Conservation (phyloP, 257 asterid genomes). For the Fraxinus cuspidata region DNA sequence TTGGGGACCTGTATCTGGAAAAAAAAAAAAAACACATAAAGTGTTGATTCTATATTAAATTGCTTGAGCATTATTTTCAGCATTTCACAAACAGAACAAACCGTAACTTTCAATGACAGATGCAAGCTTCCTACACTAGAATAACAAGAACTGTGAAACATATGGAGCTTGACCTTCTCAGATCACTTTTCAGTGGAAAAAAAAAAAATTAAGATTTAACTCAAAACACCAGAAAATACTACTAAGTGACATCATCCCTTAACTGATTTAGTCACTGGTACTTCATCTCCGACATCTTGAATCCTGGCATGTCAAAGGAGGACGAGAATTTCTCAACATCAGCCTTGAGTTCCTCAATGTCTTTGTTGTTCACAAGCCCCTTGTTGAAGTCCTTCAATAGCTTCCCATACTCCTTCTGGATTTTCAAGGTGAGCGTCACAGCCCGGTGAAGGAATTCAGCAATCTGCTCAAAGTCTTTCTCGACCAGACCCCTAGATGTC, state of each 20-base stretch:
- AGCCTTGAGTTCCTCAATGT: slow-evolving; percentile 86
- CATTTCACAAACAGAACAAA: neutral
- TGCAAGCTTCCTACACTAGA: neutral
- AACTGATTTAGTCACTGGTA: slow-evolving; percentile 56
- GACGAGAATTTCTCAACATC: slow-evolving; percentile 86
- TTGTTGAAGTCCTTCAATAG: slow-evolving; percentile 94
- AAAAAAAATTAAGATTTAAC: neutral
- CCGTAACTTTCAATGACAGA: neutral
- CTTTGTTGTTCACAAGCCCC: slow-evolving; percentile 82
- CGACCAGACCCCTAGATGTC: slow-evolving; percentile 95
- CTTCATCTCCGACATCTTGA: slow-evolving; percentile 89
- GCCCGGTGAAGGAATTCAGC: slow-evolving; percentile 94
- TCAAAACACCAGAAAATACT: slow-evolving; percentile 1
- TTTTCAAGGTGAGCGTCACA: slow-evolving; percentile 70
- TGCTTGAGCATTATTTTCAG: slow-evolving; percentile 7
- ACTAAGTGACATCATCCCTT: slow-evolving; percentile 7
- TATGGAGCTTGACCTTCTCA: neutral
- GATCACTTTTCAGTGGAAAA: neutral
- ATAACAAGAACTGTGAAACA: neutral
- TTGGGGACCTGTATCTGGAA: too few relatives aligned
- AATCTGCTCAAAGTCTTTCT: slow-evolving; percentile 95
- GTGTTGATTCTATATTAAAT: neutral
- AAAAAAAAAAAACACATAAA: neutral
- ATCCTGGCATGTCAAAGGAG: slow-evolving; percentile 92
- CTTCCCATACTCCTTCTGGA: slow-evolving; percentile 87